A percentile compares a stretch with the other conserved stretches of the same genome.
phyloP scores from a whole-genome alignment of 129 eudicot species.

The Centella asiatica region DNA sequence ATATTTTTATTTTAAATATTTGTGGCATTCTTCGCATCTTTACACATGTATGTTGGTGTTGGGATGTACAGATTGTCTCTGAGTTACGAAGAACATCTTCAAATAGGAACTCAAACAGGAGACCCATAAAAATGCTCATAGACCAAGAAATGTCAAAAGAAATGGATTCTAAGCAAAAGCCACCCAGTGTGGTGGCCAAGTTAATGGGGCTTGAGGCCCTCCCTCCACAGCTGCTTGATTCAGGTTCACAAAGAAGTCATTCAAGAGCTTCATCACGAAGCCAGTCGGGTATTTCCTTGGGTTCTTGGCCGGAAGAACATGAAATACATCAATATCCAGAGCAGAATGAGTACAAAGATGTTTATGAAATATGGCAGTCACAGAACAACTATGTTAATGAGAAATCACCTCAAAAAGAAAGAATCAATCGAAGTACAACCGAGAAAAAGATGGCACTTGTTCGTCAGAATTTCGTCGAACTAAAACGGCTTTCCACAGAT shows the following conservation, averaged over 20 bases:
- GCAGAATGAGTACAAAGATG: conserved; percentile 56
- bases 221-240: conserved; percentile 42
- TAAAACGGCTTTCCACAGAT: conserved; percentile 72
- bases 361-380: conserved; percentile 57
- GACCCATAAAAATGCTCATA: conserved; percentile 82
- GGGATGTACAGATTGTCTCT: conserved; percentile 47
- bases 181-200: conserved; percentile 87
- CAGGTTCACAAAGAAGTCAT: conserved; percentile 44
- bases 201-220: conserved; percentile 88
- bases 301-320: conserved; percentile 46
- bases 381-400: conserved; percentile 30
- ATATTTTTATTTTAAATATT: background rate
- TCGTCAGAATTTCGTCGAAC: conserved; percentile 83
- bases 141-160: conserved; percentile 93
- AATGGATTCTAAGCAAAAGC: conserved; percentile 46
- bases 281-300: conserved; percentile 38
- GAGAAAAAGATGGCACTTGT: conserved; percentile 75
- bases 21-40: background rate
- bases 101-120: conserved; percentile 43
- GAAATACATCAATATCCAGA: conserved; percentile 32
- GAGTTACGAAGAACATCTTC: conserved; percentile 36
- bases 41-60: conserved; percentile 4
- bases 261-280: conserved; percentile 42
- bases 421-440: conserved; percentile 30
- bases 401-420: conserved; percentile 48